phyloP scores from a whole-genome alignment of 78 protist species.

The Chrysochromulina tobinii region DNA sequence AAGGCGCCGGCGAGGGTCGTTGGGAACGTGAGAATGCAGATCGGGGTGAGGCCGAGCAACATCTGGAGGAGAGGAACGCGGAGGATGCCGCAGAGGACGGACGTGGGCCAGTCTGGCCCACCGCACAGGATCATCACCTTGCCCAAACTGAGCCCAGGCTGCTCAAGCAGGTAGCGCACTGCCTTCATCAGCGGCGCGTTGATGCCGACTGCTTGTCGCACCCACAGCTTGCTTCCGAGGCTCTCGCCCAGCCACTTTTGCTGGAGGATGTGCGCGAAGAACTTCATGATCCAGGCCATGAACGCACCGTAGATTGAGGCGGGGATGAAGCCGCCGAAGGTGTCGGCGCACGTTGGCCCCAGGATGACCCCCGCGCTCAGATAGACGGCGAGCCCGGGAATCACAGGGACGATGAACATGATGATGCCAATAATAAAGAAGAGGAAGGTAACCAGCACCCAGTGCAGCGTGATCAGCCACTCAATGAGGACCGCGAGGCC shows the following conservation, averaged over 20 bases:
- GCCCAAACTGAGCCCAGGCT: neutral
- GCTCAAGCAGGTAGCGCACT: neutral
- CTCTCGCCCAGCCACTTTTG: neutral
- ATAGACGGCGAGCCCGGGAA: slow-evolving; percentile 16
- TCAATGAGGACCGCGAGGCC: neutral
- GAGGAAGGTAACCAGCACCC: neutral
- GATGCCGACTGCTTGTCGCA: neutral
- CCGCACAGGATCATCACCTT: neutral
- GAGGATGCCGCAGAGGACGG: neutral
- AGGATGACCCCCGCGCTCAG: neutral
- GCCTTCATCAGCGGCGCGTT: neutral
- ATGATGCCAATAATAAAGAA: neutral
- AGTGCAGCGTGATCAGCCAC: neutral
- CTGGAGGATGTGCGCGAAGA: too few species aligned
- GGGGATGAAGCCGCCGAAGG: too few species aligned
- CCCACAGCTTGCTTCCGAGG: neutral
- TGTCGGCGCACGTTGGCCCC: neutral
- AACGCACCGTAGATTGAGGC: too few species aligned
- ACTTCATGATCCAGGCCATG: too few species aligned
- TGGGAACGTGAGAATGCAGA: neutral
- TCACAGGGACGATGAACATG: neutral
- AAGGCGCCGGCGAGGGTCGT: neutral
- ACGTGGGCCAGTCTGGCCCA: slow-evolving; percentile 35
- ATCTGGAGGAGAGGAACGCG: neutral
- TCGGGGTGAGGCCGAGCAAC: neutral